These are phyloP conservation scores for Tremella yokohamensis DNA, from an alignment of 768 basidiomycete genomes.

Conservation along the genomic window DNA sequence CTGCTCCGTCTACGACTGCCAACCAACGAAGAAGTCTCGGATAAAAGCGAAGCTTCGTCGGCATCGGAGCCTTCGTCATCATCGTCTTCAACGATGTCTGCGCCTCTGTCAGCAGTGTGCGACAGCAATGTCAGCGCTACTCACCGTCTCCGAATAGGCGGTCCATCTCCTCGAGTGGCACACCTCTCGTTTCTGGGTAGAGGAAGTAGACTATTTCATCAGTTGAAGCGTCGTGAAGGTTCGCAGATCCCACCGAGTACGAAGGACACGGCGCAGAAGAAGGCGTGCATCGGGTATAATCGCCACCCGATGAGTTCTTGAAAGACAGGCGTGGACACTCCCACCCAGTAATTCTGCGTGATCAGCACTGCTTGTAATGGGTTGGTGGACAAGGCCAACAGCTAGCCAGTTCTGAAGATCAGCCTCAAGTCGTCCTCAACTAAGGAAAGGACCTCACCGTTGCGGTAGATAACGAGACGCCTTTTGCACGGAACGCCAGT, in stretches of 20 bases:
- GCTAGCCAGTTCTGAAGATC: slow-evolving; percentile 56
- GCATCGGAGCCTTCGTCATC: slow-evolving; percentile 24
- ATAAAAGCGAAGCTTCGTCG: slow-evolving; percentile 16
- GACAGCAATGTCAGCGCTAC: slow-evolving; percentile 25
- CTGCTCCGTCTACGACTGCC: slow-evolving; percentile 16
- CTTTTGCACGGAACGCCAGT: slow-evolving; percentile 81
- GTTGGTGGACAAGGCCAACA: slow-evolving; percentile 16
- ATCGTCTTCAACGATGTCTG: slow-evolving; percentile 38
- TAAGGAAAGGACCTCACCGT: slow-evolving; percentile 53
- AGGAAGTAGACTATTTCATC: slow-evolving; percentile 40
- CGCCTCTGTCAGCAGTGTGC: slow-evolving; percentile 31
- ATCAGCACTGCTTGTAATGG: slow-evolving; percentile 13
- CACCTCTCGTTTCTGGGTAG: slow-evolving; percentile 49
- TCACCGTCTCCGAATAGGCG: slow-evolving; percentile 45
- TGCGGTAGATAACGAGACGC: slow-evolving; percentile 90
- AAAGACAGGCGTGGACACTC: slow-evolving; percentile 77
- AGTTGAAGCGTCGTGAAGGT: not conserved
- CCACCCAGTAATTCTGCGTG: slow-evolving; percentile 72
- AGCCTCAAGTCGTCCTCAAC: slow-evolving; percentile 4
- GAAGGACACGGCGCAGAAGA: slow-evolving; percentile 84
- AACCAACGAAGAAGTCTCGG: slow-evolving; percentile 27
- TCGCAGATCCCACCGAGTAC: slow-evolving; percentile 60
- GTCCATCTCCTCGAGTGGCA: slow-evolving; percentile 48
- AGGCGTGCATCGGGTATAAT: slow-evolving; percentile 91
- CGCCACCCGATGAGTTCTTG: slow-evolving; percentile 87